Conservation (phyloP, 148 eudicot genomes). For the Arbutus unedo region DNA sequence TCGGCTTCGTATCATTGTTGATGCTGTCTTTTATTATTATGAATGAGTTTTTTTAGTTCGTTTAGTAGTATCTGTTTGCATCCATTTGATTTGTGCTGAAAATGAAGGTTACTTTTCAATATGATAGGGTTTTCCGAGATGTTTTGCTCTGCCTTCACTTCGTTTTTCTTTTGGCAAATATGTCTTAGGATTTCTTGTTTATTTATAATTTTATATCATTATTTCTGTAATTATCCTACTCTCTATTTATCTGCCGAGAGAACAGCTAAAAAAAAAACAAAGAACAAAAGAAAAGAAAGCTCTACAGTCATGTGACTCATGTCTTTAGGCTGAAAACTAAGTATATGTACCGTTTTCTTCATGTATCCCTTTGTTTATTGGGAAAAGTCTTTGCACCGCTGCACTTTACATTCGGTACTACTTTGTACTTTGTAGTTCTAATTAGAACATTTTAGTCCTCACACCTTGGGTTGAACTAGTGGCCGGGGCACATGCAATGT, state of each 20-base stretch:
- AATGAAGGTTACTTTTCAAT: neutral
- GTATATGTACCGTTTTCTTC: neutral
- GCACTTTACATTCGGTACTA: too few species aligned
- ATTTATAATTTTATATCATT: neutral
- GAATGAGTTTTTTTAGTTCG: neutral
- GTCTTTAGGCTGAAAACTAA: neutral
- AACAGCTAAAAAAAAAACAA: neutral
- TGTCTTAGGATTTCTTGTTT: too few species aligned
- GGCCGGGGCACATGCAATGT: too few species aligned
- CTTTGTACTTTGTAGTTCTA: too few species aligned
- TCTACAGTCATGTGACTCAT: neutral
- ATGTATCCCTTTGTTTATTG: too few species aligned
- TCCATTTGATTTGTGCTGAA: neutral
- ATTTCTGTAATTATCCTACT: slow-evolving; percentile 13
- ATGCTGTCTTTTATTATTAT: neutral
- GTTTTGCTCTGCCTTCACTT: neutral
- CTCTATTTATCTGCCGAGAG: neutral
- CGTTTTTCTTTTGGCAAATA: too few species aligned
- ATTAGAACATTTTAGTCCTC: too few species aligned
- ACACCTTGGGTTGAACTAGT: too few species aligned
- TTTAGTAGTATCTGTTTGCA: neutral
- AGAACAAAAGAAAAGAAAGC: neutral
- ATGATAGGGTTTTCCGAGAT: slow-evolving; percentile 8
- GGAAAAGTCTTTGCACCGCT: too few species aligned
- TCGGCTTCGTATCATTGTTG: neutral